These are phyloP conservation scores for Globisporangium yorkense DNA, from an alignment of 352 stramenopile genomes.

Conservation along the genomic window DNA sequence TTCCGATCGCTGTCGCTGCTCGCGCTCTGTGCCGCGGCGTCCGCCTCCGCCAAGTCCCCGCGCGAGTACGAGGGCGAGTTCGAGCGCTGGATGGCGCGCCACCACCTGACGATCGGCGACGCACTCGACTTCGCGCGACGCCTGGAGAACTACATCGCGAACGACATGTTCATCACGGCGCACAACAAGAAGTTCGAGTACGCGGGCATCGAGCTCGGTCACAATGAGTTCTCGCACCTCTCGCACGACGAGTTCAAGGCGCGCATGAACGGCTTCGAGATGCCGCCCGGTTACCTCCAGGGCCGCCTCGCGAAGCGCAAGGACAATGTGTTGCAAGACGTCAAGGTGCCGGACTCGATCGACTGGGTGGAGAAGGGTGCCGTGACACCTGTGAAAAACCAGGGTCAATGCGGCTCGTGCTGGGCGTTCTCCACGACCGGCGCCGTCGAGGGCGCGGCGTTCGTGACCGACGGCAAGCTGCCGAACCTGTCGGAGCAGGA, in stretches of 20 bases:
- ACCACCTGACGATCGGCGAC: slow-evolving; percentile 46
- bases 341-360: slow-evolving; percentile 68
- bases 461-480: slow-evolving; percentile 89
- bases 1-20: slow-evolving; percentile 21
- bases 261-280: slow-evolving; percentile 45
- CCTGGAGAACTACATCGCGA: slow-evolving; percentile 75
- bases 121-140: slow-evolving; percentile 66
- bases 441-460: slow-evolving; percentile 96
- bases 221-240: slow-evolving; percentile 95
- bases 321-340: slow-evolving; percentile 15
- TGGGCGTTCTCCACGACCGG: slow-evolving; percentile 98
- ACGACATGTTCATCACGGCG: slow-evolving; percentile 85
- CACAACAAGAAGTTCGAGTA: slow-evolving; percentile 73
- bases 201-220: slow-evolving; percentile 80
- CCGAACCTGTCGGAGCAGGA: slow-evolving; percentile 96
- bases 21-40: slow-evolving; percentile 18
- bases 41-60: slow-evolving; percentile 40
- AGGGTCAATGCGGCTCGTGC: slow-evolving; percentile 94
- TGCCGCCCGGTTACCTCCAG: slow-evolving; percentile 57
- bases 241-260: slow-evolving; percentile 93
- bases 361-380: slow-evolving; percentile 94
- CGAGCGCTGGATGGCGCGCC: slow-evolving; percentile 46
- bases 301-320: slow-evolving; percentile 41
- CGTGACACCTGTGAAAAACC: slow-evolving; percentile 95
- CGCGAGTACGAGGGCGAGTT: slow-evolving; percentile 73